Evolutionary conservation across 2,329 filamentous ascomycete species (phyloP).

Genomic region (Fusarium haematococcum): DNA sequence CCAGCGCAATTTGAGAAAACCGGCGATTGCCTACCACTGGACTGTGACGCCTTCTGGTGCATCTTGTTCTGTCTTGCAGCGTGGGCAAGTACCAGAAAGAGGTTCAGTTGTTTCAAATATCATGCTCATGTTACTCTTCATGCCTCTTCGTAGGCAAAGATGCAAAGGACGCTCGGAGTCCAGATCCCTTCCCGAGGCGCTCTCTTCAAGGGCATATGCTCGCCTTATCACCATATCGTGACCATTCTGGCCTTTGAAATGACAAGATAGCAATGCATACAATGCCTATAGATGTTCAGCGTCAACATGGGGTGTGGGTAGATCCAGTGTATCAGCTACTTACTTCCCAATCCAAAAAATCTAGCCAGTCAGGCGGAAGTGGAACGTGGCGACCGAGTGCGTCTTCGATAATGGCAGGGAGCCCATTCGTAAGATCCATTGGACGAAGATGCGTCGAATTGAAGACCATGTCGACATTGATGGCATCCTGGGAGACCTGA

Average conservation of each 20-base stretch:
- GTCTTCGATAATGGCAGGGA: not conserved
- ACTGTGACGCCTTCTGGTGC: not conserved
- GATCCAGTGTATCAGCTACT: not conserved
- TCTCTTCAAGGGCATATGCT: not conserved
- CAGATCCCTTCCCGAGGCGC: not conserved
- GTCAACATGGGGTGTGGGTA: not conserved
- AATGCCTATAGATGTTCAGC: not conserved
- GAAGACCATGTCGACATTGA: not conserved
- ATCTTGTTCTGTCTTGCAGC: not conserved
- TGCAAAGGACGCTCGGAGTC: not conserved
- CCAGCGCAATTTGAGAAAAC: too few species aligned
- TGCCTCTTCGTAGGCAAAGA: not conserved
- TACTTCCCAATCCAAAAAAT: not conserved
- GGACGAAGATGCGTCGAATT: not conserved
- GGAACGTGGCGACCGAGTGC: not conserved
- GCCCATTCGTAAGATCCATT: not conserved
- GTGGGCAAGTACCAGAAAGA: not conserved
- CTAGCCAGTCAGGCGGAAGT: not conserved
- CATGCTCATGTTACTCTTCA: not conserved
- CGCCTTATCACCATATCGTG: not conserved
- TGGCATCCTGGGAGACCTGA: not conserved
- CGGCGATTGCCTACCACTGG: not conserved
- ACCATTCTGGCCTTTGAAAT: not conserved
- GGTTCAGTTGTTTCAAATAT: rapidly evolving
- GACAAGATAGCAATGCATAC: not conserved